Base-by-base conservation (phyloP, 1,139 yeast species). In the Geotrichum europaeum region DNA sequence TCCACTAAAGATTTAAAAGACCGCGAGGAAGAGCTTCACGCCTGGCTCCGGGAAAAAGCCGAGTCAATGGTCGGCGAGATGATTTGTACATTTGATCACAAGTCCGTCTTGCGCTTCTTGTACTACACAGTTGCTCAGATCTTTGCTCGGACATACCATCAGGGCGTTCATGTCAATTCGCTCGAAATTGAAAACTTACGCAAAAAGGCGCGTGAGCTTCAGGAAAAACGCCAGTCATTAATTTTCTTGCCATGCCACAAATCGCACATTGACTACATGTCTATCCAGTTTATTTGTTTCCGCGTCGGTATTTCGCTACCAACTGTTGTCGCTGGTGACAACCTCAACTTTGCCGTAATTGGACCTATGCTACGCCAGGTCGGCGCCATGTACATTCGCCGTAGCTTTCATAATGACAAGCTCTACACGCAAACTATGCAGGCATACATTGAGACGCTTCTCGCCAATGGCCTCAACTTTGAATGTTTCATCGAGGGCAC, bases 401-500 rank as follows among this genome's bases (percentile, higher is more conserved):
- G 80, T 25, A 71, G 76, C n/a, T 74, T 75, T 65, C 72, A 73
- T 56, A 84, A 83, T 65, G 79, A 81, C 60, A 82, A 83, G 67
- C 79, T 87, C 34, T 87, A 84, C 67, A 75, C 79, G 57, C 81
- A 84, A 61, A 72, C 76, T 12, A 79, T 84, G 69, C 79, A 79
- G 65, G 81, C 84, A 55, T 79, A 80, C 60, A 76, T 84, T 59
- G 85, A 83, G 67, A 82, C 81, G 55, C 67, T 83, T 18, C 75
- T 84, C 49, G 64, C 76, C 36, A 78, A 82, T 64, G 84, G 85
- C 57, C 75, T 79, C 64, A 81, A 81, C 63, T 76, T 84, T 64
- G 88, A 85, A 69, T 85, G 86, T 60, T 84, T 85, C 65, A 82
- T 84, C 60, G 89, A 84, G 69, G 89, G 89, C 22, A 83, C 87